Conservation (phyloP, 1,284 basidiomycete species). For the Rhodotorula sp. region DNA sequence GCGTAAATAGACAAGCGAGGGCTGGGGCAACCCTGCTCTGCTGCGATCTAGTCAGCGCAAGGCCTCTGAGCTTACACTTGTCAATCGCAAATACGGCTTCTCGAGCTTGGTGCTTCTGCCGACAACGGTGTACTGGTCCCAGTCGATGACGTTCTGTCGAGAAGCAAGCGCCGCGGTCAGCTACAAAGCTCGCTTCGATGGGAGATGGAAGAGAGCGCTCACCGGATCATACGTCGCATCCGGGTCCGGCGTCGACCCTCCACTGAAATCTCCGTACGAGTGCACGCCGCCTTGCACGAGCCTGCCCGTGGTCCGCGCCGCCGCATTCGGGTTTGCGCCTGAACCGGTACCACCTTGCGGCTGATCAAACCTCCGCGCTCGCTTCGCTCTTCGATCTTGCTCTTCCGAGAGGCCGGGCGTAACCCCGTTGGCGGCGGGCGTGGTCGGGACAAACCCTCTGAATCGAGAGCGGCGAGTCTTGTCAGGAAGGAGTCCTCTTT, state of each 20-base stretch:
- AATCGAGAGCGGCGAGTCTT: background rate
- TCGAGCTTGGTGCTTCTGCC: conserved; percentile 85
- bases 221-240: conserved; percentile 53
- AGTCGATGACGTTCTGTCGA: conserved; percentile 84
- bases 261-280: conserved; percentile 26
- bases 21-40: too few relatives aligned
- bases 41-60: rapidly evolving
- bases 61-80: conserved; percentile 63
- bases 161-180: background rate
- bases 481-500: background rate
- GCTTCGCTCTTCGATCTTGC: conserved; percentile 45
- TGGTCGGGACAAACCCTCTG: conserved; percentile 29
- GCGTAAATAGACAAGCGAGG: too few relatives aligned
- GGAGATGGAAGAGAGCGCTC: conserved; percentile 30
- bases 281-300: conserved; percentile 26
- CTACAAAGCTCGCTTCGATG: background rate
- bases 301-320: conserved; percentile 13
- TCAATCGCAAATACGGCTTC: conserved; percentile 93
- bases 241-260: conserved; percentile 35
- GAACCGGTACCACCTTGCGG: background rate
- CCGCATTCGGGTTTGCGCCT: background rate
- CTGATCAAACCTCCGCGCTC: conserved; percentile 31
- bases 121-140: conserved; percentile 94
- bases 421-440: conserved; percentile 29
- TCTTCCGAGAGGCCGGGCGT: conserved; percentile 37